Evolutionary conservation across 495 filamentous ascomycete genomes (phyloP).

Genomic region (Trichoderma virens): DNA sequence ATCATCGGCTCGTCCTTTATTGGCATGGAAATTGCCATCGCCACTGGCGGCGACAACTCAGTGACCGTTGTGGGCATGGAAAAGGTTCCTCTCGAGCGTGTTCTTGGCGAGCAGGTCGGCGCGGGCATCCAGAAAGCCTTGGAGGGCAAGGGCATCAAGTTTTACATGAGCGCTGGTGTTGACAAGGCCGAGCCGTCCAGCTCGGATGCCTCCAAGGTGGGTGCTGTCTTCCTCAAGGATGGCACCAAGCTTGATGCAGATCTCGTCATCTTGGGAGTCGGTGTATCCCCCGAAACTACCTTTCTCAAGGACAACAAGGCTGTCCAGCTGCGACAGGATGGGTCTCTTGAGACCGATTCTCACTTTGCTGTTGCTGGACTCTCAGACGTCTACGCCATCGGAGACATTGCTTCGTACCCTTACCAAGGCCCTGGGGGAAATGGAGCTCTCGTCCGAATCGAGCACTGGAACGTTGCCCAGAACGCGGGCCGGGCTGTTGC

Average conservation of each 20-base stretch:
- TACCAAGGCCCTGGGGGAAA: conserved; percentile 84
- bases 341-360: conserved; percentile 70
- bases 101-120: conserved; percentile 79
- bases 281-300: conserved; percentile 77
- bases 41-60: conserved; percentile 60
- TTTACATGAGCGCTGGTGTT: conserved; percentile 71
- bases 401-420: conserved; percentile 92
- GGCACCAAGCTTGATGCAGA: conserved; percentile 80
- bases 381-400: conserved; percentile 82
- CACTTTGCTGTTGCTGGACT: conserved; percentile 65
- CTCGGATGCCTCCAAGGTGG: conserved; percentile 59
- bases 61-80: conserved; percentile 96
- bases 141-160: conserved; percentile 80
- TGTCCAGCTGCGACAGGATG: conserved; percentile 66
- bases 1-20: conserved; percentile 91
- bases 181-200: conserved; percentile 68
- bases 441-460: conserved; percentile 63
- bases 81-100: conserved; percentile 71
- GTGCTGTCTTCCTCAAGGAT: conserved; percentile 76
- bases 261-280: conserved; percentile 83
- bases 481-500: conserved; percentile 78
- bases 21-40: conserved; percentile 88
- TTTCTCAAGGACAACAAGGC: conserved; percentile 68
- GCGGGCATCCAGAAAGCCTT: conserved; percentile 67
- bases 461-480: conserved; percentile 98